Evolutionary conservation across 163 green algal genomes (phyloP).

Genomic region (Chlorella variabilis): DNA sequence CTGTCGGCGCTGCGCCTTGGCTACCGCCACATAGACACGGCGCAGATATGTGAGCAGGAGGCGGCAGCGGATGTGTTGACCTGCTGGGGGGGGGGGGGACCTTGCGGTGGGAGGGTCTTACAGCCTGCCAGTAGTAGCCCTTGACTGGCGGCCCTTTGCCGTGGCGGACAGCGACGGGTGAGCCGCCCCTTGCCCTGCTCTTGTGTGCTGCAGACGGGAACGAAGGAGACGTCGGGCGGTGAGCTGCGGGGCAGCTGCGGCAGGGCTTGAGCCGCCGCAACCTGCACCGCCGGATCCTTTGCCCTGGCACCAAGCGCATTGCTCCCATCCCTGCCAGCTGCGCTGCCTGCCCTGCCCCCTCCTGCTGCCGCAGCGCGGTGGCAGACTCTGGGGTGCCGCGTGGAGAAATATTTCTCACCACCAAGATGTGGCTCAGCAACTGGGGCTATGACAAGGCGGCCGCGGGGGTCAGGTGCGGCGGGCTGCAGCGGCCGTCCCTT

Average conservation of each 20-base stretch:
- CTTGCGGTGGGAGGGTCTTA: too few species aligned
- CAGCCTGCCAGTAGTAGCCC: too few species aligned
- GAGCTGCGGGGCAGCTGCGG: not conserved
- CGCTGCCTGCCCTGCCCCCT: not conserved
- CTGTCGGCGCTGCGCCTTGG: conserved; percentile 51
- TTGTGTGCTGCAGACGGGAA: too few species aligned
- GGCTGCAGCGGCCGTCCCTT: not conserved
- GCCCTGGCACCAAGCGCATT: too few species aligned
- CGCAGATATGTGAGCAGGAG: conserved; percentile 64
- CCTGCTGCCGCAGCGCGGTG: not conserved
- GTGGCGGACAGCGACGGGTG: too few species aligned
- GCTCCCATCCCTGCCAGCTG: not conserved
- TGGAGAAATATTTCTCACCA: conserved; percentile 54
- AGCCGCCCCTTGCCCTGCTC: not conserved
- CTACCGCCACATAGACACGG: conserved; percentile 72
- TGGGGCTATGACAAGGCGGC: conserved; percentile 40
- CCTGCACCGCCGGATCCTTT: too few species aligned
- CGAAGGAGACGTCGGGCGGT: not conserved
- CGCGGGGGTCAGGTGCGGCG: conserved; percentile 20
- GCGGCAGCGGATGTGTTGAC: too few species aligned
- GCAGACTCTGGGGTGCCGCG: not conserved
- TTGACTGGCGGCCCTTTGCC: too few species aligned
- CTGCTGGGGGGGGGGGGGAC: too few species aligned
- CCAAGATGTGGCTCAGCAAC: conserved; percentile 53
- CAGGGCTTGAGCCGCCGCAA: not conserved